Conservation (phyloP, 441 rosid genomes). For the Pelargonium citronellum region DNA sequence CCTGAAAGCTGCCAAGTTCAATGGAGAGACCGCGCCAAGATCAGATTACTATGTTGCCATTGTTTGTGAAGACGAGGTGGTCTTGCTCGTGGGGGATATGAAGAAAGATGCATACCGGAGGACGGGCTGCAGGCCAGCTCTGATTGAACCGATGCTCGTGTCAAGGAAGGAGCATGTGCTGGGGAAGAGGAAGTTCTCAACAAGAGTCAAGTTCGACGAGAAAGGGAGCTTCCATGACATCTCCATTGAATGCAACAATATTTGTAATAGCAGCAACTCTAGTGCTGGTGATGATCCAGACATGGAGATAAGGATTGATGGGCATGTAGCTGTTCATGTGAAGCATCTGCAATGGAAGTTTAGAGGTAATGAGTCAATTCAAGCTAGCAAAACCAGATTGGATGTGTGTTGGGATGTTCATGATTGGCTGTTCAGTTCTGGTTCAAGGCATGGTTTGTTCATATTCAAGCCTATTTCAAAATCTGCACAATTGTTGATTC, state of each 20-base stretch:
- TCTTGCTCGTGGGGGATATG: constrained; percentile 64
- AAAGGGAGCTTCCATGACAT: constrained; percentile 52
- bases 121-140: constrained; percentile 69
- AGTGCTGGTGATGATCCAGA: constrained; percentile 38
- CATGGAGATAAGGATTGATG: constrained; percentile 75
- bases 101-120: constrained; percentile 68
- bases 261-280: constrained; percentile 22
- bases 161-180: constrained; percentile 70
- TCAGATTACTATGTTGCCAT: constrained; percentile 77
- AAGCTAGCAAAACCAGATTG: constrained; percentile 49
- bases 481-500: constrained; percentile 22
- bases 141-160: constrained; percentile 61
- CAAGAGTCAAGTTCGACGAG: constrained; percentile 52
- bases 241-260: constrained; percentile 49
- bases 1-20: constrained; percentile 59
- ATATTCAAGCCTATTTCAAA: constrained; percentile 58
- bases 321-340: constrained; percentile 55
- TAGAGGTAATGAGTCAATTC: constrained; percentile 63
- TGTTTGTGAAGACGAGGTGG: constrained; percentile 70
- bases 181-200: constrained; percentile 64
- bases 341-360: constrained; percentile 84
- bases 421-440: constrained; percentile 72
- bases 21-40: constrained; percentile 72
- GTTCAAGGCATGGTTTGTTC: constrained; percentile 61
- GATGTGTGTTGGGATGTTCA: constrained; percentile 85